Evolutionary conservation across 768 basidiomycete species (phyloP).

Genomic region (Mycena venus): DNA sequence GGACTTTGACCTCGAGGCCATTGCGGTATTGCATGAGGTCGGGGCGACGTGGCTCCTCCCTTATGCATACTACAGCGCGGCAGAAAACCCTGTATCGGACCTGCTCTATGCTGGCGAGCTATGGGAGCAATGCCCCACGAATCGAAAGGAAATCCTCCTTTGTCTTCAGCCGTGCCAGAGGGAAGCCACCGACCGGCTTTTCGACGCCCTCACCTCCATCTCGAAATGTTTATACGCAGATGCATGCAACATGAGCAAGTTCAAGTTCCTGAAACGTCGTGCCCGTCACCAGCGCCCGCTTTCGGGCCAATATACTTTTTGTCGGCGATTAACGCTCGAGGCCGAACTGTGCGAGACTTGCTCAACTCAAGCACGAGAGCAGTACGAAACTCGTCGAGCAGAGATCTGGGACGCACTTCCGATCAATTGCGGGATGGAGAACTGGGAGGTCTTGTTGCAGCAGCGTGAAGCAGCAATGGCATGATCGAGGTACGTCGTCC

Average conservation of each 20-base stretch:
- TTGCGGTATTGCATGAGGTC: not conserved
- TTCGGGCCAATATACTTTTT: too few relatives aligned
- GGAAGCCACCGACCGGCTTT: not conserved
- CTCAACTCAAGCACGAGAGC: not conserved
- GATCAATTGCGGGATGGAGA: not conserved
- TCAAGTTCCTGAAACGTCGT: not conserved
- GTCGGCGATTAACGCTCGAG: not conserved
- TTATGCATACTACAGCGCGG: not conserved
- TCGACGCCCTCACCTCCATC: not conserved
- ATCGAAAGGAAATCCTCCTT: not conserved
- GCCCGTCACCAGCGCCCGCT: not conserved
- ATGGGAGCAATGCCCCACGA: not conserved
- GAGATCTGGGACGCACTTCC: conserved; percentile 17
- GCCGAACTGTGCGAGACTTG: not conserved
- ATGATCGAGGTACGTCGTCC: too few relatives aligned
- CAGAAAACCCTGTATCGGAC: not conserved
- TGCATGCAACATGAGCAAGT: not conserved
- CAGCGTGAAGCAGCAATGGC: not conserved
- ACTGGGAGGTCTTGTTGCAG: not conserved
- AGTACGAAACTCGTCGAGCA: not conserved
- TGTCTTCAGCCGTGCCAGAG: not conserved
- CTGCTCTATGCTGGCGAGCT: not conserved
- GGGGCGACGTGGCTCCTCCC: conserved; percentile 5
- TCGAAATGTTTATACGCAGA: not conserved
- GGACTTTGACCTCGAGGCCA: not conserved